Evolutionary conservation across 345 rosid genomes (phyloP).

Genomic region (Eucalyptus fibrosa): DNA sequence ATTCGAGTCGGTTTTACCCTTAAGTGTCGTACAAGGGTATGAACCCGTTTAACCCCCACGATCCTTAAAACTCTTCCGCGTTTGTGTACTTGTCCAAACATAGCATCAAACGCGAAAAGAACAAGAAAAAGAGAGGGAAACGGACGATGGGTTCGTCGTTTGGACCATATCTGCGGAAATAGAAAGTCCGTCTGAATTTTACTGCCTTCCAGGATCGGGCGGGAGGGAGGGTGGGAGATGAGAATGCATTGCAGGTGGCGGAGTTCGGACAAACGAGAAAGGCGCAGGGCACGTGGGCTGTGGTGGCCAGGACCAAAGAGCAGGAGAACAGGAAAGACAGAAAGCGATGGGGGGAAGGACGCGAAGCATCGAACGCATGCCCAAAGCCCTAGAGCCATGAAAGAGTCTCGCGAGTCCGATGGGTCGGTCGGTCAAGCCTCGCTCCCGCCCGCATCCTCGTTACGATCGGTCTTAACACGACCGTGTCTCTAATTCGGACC

Average conservation of each 20-base stretch:
- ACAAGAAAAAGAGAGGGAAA: not conserved
- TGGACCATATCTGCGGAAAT: not conserved
- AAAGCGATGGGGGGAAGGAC: not conserved
- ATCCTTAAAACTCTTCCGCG: not conserved
- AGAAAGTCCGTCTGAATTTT: not conserved
- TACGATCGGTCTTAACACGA: not conserved
- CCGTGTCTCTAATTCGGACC: not conserved
- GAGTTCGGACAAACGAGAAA: not conserved
- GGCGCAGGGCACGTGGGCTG: not conserved
- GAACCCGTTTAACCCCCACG: not conserved
- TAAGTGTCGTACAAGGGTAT: not conserved
- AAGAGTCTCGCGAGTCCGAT: not conserved
- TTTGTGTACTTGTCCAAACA: not conserved
- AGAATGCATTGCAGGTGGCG: not conserved
- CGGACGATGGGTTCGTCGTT: not conserved
- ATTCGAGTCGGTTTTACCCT: not conserved
- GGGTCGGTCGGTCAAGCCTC: not conserved
- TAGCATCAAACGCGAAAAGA: not conserved
- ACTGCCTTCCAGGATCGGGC: not conserved
- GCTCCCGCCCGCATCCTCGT: not conserved
- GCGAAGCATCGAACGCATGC: not conserved
- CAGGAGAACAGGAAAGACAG: not conserved
- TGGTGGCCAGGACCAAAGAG: not conserved
- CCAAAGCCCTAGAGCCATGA: not conserved
- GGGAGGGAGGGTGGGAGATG: not conserved